These are phyloP conservation scores for Nicotiana tabacum DNA, from an alignment of 257 asterid species.

Conservation along the genomic window DNA sequence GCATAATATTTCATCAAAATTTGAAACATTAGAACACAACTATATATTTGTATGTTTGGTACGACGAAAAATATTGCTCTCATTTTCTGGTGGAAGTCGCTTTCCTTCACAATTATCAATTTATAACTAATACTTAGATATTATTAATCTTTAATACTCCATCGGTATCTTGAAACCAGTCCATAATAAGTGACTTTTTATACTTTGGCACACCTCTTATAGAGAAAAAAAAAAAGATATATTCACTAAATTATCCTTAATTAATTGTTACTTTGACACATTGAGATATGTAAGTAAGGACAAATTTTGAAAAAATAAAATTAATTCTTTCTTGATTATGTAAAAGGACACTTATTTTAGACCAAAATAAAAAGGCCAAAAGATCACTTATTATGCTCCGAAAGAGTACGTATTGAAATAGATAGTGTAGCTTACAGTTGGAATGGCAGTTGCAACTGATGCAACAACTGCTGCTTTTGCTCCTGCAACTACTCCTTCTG, in stretches of 20 bases:
- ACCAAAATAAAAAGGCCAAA: background rate
- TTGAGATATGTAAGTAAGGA: no score
- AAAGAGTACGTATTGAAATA: background rate
- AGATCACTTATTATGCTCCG: no score
- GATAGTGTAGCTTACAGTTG: conserved; percentile 43
- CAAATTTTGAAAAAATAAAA: no score
- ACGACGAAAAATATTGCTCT: background rate
- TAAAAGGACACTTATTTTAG: no score
- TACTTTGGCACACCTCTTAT: no score
- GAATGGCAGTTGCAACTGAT: conserved; percentile 76
- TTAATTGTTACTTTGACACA: no score
- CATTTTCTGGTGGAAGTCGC: background rate
- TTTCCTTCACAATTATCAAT: no score
- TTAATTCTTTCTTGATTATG: no score
- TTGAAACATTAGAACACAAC: background rate
- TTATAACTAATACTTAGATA: background rate
- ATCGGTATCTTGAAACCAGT: background rate
- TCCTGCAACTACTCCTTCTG: conserved; percentile 76
- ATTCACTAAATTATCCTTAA: no score
- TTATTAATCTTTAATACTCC: background rate
- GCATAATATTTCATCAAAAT: conserved; percentile 7
- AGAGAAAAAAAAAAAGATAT: background rate
- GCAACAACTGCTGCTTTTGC: conserved; percentile 82
- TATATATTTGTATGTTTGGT: background rate
- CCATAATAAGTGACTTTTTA: no score